phyloP scores from a whole-genome alignment of 2,329 filamentous ascomycete species.

The Cladosporium velox region DNA sequence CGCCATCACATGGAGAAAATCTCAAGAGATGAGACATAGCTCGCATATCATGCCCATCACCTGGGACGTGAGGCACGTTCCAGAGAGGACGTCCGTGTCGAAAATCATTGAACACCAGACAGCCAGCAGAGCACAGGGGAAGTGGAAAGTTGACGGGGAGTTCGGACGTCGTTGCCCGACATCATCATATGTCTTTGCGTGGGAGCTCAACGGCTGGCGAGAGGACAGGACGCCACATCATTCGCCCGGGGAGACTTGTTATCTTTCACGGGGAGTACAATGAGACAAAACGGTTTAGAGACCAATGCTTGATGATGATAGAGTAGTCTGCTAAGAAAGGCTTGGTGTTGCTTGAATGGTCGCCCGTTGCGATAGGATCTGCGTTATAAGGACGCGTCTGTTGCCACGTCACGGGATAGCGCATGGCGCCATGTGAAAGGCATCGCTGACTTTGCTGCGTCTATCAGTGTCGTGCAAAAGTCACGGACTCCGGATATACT shows the following conservation, averaged over 20 bases:
- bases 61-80: not conserved
- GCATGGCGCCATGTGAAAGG: not conserved
- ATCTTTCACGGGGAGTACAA: not conserved
- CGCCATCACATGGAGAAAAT: not conserved
- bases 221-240: not conserved
- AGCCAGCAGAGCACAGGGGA: not conserved
- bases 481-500: not conserved
- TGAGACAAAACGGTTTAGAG: constrained; percentile 7
- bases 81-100: not conserved
- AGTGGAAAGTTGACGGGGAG: not conserved
- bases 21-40: constrained; percentile 1
- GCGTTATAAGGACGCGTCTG: constrained; percentile 11
- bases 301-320: constrained; percentile 13
- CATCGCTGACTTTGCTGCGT: not conserved
- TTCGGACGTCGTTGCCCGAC: not conserved
- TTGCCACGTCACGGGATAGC: not conserved
- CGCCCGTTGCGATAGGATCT: constrained; percentile 10
- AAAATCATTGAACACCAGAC: not conserved
- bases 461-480: not conserved
- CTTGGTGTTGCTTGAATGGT: constrained; percentile 19
- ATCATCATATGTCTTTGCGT: constrained; percentile 4
- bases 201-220: not conserved
- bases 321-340: constrained; percentile 11
- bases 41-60: not conserved
- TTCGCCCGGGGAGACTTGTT: not conserved